These are phyloP conservation scores for Leishmania martiniquensis DNA, from an alignment of 208 protist species.

Conservation along the genomic window DNA sequence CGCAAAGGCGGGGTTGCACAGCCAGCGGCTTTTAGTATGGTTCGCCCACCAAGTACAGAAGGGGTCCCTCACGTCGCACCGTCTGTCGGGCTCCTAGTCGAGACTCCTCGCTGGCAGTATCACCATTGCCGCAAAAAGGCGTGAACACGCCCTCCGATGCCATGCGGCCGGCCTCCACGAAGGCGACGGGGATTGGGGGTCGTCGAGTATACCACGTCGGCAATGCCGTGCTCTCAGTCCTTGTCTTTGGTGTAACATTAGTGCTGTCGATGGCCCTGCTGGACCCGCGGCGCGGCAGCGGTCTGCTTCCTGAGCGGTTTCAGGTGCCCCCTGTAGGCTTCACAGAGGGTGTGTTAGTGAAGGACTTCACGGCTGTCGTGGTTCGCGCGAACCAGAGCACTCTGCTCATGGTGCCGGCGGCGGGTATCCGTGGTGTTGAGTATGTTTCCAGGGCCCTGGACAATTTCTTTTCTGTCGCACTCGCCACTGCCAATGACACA, in stretches of 20 bases:
- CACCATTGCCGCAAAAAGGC: neutral
- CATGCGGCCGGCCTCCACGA: neutral
- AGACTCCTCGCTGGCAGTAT: neutral
- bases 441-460: conserved; percentile 11
- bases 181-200: neutral
- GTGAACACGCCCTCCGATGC: neutral
- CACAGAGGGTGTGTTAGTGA: neutral
- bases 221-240: conserved; percentile 21
- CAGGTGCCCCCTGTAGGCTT: conserved; percentile 12
- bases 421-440: neutral
- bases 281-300: conserved; percentile 10
- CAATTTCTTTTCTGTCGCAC: conserved; percentile 3
- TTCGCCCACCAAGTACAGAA: neutral
- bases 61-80: neutral
- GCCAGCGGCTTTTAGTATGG: neutral
- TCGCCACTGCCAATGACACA: neutral
- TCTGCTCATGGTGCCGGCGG: conserved; percentile 17
- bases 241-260: conserved; percentile 18
- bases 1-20: neutral
- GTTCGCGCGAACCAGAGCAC: conserved; percentile 6
- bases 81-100: neutral
- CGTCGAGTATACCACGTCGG: conserved; percentile 25
- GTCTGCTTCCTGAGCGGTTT: conserved; percentile 19
- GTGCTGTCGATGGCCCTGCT: conserved; percentile 14
- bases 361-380: conserved; percentile 6